Conservation (phyloP, 2,329 filamentous ascomycete genomes). For the Calonectria leucothoes region DNA sequence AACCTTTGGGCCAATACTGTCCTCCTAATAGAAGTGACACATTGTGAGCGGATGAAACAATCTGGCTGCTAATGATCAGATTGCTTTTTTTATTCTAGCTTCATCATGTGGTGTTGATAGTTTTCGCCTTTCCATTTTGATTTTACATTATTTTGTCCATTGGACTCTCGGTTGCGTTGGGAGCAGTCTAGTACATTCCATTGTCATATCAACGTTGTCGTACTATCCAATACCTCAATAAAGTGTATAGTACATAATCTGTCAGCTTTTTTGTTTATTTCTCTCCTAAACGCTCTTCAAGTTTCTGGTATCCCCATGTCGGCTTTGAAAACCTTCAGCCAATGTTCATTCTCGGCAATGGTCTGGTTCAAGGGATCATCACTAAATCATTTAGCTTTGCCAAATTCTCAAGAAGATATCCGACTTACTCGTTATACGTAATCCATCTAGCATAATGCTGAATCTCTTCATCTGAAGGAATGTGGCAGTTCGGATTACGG, state of each 20-base stretch:
- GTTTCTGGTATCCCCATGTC: conserved; percentile 16
- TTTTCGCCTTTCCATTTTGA: too few species aligned
- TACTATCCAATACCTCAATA: background rate
- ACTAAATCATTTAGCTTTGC: background rate
- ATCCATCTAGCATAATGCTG: conserved; percentile 34
- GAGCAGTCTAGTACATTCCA: background rate
- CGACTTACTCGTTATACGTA: conserved; percentile 29
- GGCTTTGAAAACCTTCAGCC: conserved; percentile 26
- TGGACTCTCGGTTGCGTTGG: too few species aligned
- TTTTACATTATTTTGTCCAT: too few species aligned
- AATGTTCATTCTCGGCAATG: conserved; percentile 27
- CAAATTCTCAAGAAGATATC: background rate
- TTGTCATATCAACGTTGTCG: background rate
- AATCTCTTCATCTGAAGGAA: conserved; percentile 28
- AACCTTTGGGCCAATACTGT: too few species aligned
- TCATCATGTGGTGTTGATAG: too few species aligned
- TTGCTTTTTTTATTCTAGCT: too few species aligned
- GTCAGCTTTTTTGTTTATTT: background rate
- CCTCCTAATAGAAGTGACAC: too few species aligned
- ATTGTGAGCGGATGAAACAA: too few species aligned
- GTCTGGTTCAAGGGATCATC: conserved; percentile 32
- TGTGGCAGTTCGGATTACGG: conserved; percentile 27
- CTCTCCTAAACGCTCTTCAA: background rate
- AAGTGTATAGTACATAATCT: background rate
- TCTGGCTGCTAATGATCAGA: too few species aligned